These are phyloP conservation scores for Aspergillus funiculosus DNA, from an alignment of 495 filamentous ascomycete species.

Conservation along the genomic window DNA sequence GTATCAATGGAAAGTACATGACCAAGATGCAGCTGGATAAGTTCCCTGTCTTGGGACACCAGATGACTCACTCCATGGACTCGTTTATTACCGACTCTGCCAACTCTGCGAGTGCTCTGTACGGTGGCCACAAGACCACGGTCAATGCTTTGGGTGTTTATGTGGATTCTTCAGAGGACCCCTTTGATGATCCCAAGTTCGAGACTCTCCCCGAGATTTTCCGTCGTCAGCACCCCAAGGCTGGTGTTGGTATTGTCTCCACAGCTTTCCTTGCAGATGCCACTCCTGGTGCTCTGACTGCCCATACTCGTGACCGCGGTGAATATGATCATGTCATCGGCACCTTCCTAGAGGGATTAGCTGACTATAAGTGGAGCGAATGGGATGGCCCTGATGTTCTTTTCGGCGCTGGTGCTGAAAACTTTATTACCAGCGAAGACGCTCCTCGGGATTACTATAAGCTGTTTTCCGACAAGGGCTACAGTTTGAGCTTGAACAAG, in stretches of 20 bases:
- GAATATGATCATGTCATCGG: slow-evolving; percentile 60
- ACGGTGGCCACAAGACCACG: slow-evolving; percentile 67
- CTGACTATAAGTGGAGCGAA: slow-evolving; percentile 62
- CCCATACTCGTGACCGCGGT: slow-evolving; percentile 58
- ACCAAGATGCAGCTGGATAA: slow-evolving; percentile 61
- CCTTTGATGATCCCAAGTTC: slow-evolving; percentile 70
- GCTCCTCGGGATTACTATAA: slow-evolving; percentile 59
- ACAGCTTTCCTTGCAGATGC: slow-evolving; percentile 69
- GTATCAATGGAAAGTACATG: slow-evolving; percentile 68
- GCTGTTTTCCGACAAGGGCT: slow-evolving; percentile 58
- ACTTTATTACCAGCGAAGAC: slow-evolving; percentile 47
- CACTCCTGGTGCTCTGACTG: slow-evolving; percentile 61
- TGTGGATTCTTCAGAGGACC: slow-evolving; percentile 56
- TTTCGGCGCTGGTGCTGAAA: slow-evolving; percentile 67
- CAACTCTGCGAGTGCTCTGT: slow-evolving; percentile 68
- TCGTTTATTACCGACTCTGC: slow-evolving; percentile 72
- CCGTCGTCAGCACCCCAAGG: slow-evolving; percentile 50
- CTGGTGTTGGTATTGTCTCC: slow-evolving; percentile 52
- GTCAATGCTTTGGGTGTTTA: slow-evolving; percentile 72
- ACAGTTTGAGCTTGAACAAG: slow-evolving; percentile 60
- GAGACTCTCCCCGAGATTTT: slow-evolving; percentile 72
- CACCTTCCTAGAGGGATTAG: slow-evolving; percentile 50
- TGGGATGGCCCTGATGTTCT: slow-evolving; percentile 64
- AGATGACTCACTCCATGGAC: slow-evolving; percentile 69
- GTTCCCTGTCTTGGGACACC: slow-evolving; percentile 65